Evolutionary conservation across 164 flowering plant genomes (phyloP).

Genomic region (Vitis cinerea): DNA sequence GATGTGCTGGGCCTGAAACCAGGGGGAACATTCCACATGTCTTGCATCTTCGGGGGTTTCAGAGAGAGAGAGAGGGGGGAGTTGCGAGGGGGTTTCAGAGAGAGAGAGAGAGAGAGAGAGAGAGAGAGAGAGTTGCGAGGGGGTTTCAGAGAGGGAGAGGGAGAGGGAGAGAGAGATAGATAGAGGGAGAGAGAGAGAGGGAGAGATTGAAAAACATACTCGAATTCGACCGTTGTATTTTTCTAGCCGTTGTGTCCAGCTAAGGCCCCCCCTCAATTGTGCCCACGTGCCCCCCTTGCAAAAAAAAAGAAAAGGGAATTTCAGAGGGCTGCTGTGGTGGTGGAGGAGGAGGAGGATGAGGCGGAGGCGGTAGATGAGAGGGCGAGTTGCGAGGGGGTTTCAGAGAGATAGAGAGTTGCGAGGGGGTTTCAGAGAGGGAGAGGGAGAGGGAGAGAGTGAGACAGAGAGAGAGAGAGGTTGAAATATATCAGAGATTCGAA

Average conservation of each 20-base stretch:
- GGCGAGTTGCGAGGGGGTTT: slow-evolving; percentile 3
- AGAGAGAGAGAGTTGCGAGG: background rate
- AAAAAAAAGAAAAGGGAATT: no score
- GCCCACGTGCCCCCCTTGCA: no score
- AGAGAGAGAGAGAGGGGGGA: slow-evolving; percentile 5
- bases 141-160: no score
- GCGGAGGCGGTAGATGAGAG: slow-evolving; percentile 30
- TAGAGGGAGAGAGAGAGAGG: slow-evolving; percentile 9
- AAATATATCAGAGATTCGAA: slow-evolving; percentile 11
- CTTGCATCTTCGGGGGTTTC: slow-evolving; percentile 58
- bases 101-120: background rate
- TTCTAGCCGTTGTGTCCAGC: background rate
- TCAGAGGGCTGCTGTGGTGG: slow-evolving; percentile 17
- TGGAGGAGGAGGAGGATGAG: slow-evolving; percentile 62
- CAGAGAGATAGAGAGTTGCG: background rate
- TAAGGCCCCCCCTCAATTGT: no score
- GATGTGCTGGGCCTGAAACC: slow-evolving; percentile 82
- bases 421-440: slow-evolving; percentile 2
- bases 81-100: background rate
- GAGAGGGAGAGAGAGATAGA: slow-evolving; percentile 9
- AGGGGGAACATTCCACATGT: slow-evolving; percentile 80
- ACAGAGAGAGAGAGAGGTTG: slow-evolving; percentile 6
- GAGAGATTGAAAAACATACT: background rate
- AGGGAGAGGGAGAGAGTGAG: slow-evolving; percentile 5
- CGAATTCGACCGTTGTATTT: slow-evolving; percentile 59